phyloP scores from a whole-genome alignment of 352 stramenopile species.

The Pythium apleroticum region DNA sequence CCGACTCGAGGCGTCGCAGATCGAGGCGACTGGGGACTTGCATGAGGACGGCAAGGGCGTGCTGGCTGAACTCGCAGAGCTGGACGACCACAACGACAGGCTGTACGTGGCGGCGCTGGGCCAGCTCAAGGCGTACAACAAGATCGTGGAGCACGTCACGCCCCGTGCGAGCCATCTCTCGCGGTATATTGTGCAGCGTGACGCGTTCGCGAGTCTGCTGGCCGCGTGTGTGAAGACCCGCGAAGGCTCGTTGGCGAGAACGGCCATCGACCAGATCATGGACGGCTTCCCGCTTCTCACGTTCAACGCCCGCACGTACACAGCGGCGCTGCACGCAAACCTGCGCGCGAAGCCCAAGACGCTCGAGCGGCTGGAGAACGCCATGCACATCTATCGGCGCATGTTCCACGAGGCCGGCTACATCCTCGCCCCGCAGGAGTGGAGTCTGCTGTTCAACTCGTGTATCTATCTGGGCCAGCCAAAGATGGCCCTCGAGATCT shows the following conservation, averaged over 20 bases:
- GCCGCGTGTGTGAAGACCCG: slow-evolving; percentile 10
- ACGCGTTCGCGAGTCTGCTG: slow-evolving; percentile 7
- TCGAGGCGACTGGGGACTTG: neutral
- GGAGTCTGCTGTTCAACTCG: slow-evolving; percentile 47
- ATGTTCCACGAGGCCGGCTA: slow-evolving; percentile 43
- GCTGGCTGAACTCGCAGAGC: slow-evolving; percentile 1
- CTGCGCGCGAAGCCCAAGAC: slow-evolving; percentile 10
- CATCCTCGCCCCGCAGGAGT: slow-evolving; percentile 39
- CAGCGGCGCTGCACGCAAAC: slow-evolving; percentile 12
- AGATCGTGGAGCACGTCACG: slow-evolving; percentile 7
- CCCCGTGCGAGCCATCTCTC: neutral
- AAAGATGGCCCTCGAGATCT: slow-evolving; percentile 40
- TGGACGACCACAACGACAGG: slow-evolving; percentile 5
- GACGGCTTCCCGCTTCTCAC: neutral
- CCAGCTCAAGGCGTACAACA: neutral
- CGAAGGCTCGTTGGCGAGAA: neutral
- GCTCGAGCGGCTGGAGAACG: slow-evolving; percentile 25
- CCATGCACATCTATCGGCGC: slow-evolving; percentile 34
- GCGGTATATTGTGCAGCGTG: slow-evolving; percentile 9
- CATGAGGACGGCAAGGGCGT: neutral
- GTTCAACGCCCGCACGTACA: slow-evolving; percentile 8
- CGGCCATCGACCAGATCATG: slow-evolving; percentile 7
- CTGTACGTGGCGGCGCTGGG: slow-evolving; percentile 16
- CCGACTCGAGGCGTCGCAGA: neutral
- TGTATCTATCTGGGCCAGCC: slow-evolving; percentile 38